Evolutionary conservation across 2,329 filamentous ascomycete genomes (phyloP).

Genomic region (Blastomyces silverae): DNA sequence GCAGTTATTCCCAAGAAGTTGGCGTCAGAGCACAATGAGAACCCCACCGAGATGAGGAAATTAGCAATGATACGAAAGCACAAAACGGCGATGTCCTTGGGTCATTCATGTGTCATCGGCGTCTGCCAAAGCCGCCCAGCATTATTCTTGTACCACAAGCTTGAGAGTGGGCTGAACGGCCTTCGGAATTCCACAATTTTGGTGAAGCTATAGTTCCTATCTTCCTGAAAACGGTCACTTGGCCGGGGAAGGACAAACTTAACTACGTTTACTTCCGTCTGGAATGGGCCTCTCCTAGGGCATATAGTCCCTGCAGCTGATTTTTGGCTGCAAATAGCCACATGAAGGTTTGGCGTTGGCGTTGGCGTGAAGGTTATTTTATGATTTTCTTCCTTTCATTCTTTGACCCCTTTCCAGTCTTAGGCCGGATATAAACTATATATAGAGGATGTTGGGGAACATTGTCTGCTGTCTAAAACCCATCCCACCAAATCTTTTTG

Average conservation of each 20-base stretch:
- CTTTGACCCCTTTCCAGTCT: neutral
- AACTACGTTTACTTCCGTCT: neutral
- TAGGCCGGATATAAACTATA: neutral
- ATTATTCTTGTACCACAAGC: neutral
- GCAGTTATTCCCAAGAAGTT: neutral
- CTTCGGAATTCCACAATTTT: neutral
- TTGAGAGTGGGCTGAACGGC: neutral
- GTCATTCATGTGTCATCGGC: neutral
- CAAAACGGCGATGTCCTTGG: neutral
- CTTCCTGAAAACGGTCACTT: neutral
- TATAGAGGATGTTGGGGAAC: neutral
- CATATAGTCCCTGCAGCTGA: neutral
- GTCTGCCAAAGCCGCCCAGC: neutral
- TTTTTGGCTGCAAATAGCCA: neutral
- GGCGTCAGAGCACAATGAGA: neutral
- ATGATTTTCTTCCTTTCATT: neutral
- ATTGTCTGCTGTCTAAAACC: neutral
- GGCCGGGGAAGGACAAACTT: neutral
- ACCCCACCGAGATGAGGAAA: neutral
- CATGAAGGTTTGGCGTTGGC: neutral
- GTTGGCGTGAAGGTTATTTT: neutral
- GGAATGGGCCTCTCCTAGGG: neutral
- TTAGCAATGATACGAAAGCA: neutral
- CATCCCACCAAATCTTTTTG: neutral
- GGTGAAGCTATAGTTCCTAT: neutral